These are phyloP conservation scores for Diphasiastrum complanatum DNA, from an alignment of 83 land plant species.

Conservation along the genomic window DNA sequence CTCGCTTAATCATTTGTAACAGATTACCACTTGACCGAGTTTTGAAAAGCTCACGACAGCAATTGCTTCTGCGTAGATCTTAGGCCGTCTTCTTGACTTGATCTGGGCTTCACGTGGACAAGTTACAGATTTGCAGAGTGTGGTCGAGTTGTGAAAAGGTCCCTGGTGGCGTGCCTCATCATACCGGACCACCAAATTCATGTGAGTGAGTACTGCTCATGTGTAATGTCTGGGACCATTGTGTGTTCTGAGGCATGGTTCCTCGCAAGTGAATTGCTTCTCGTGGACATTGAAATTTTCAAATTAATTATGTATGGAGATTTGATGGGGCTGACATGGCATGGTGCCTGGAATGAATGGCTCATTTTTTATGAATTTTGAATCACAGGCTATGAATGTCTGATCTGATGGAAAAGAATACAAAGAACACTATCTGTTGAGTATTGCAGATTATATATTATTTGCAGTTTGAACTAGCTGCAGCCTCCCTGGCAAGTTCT, in stretches of 20 bases:
- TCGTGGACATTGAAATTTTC: conserved; percentile 5
- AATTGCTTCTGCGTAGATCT: conserved; percentile 24
- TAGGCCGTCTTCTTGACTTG: conserved; percentile 14
- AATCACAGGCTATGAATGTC: conserved; percentile 10
- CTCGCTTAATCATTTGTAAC: conserved; percentile 27
- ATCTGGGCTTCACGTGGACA: conserved; percentile 18
- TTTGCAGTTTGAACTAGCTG: too few relatives aligned
- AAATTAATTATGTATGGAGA: conserved; percentile 15
- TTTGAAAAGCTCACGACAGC: conserved; percentile 21
- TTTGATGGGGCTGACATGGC: neutral
- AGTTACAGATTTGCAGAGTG: conserved; percentile 28
- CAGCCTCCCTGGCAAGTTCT: too few relatives aligned
- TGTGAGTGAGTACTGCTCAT: conserved; percentile 30
- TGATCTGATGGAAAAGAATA: conserved; percentile 2
- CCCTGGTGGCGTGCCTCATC: conserved; percentile 25
- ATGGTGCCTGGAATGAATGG: conserved; percentile 9
- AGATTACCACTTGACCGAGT: conserved; percentile 22
- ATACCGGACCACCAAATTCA: conserved; percentile 23
- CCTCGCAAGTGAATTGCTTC: conserved; percentile 25
- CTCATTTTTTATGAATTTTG: too few relatives aligned
- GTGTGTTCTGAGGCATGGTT: conserved; percentile 30
- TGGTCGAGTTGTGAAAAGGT: conserved; percentile 18
- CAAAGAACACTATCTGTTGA: too few relatives aligned
- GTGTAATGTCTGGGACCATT: conserved; percentile 20
- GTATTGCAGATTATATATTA: too few relatives aligned